Evolutionary conservation across 768 basidiomycete genomes (phyloP), one percentile per base, ranked within the genome.

Genomic region (Lentinula lateritia): DNA sequence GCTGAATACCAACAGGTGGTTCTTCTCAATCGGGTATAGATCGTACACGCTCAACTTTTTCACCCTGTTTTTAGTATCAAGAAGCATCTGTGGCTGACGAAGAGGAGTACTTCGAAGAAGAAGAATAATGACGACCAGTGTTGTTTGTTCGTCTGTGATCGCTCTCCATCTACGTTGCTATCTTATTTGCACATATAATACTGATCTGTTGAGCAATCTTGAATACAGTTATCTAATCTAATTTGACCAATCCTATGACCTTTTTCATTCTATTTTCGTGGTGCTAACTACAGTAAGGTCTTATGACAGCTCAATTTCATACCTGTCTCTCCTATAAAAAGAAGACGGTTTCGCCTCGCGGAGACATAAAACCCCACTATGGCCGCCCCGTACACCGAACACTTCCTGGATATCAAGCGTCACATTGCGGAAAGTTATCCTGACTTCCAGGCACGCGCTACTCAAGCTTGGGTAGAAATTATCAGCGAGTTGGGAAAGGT

Each of bases 1-100:
- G 83, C 92, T 60, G 95, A 98, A 71, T 96, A 96, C 75, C 92
- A 95, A 71, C 92, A 92, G 80, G 89, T 85, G 66, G 65, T 74
- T 62, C 16, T 20, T 28, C 16, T 5, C 5, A 13, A 6, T 42
- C 36, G 38, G 28, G 58, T 52, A 15, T 42, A 6, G 32, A 20
- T 16, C 9, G 46, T n/a, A 18, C 36, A 20, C 20, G 28, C 20
- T 57, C 48, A 34, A 1, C 56, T 46, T 23, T 38, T 48, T 28
- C 61, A 43, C 9, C 45, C 41, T 15, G 32, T 56, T 61, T 61
- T 53, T 64, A 87, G 81, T 88, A 87, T 66, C 86, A 87, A 72
- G 86, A 87, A 68, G 85, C 85, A 15, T 74, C 67, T 0, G 68
- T 73, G 2, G 75, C 70, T n/a, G 80, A 78, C 20, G 71, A 69